These are phyloP conservation scores for Xylaria sp. DNA, from an alignment of 2,329 filamentous ascomycete genomes.

Conservation along the genomic window DNA sequence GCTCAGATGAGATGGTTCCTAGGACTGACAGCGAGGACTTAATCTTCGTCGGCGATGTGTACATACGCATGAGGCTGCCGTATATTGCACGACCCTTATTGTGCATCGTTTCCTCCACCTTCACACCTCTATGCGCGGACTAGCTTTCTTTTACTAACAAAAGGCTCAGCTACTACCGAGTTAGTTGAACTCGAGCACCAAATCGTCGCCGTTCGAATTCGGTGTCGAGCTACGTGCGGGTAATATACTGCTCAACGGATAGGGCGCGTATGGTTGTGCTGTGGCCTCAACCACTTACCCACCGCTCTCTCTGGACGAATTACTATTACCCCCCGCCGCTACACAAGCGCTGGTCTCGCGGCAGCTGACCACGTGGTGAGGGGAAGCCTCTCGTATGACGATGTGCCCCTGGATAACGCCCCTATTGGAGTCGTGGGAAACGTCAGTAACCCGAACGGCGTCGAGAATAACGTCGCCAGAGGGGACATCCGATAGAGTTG, in stretches of 20 bases:
- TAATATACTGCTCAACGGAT: slow-evolving; percentile 49
- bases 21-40: slow-evolving; percentile 44
- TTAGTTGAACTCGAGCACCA: slow-evolving; percentile 43
- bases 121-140: too few relatives aligned
- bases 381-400: slow-evolving; percentile 43
- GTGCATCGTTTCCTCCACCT: neutral
- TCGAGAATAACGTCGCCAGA: slow-evolving; percentile 38
- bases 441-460: slow-evolving; percentile 41
- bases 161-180: slow-evolving; percentile 36
- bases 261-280: slow-evolving; percentile 44
- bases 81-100: slow-evolving; percentile 25
- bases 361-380: slow-evolving; percentile 36
- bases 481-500: slow-evolving; percentile 44
- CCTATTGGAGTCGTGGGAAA: slow-evolving; percentile 37
- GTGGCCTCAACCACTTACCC: slow-evolving; percentile 40
- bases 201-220: slow-evolving; percentile 43
- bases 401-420: slow-evolving; percentile 13
- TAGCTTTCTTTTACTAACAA: neutral
- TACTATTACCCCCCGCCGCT: slow-evolving; percentile 18
- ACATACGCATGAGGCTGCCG: slow-evolving; percentile 46
- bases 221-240: slow-evolving; percentile 50
- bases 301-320: slow-evolving; percentile 14
- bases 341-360: slow-evolving; percentile 39
- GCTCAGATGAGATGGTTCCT: slow-evolving; percentile 42
- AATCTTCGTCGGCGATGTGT: slow-evolving; percentile 47